phyloP scores from a whole-genome alignment of 2,329 filamentous ascomycete species.

The Ophiostoma pallidulum region DNA sequence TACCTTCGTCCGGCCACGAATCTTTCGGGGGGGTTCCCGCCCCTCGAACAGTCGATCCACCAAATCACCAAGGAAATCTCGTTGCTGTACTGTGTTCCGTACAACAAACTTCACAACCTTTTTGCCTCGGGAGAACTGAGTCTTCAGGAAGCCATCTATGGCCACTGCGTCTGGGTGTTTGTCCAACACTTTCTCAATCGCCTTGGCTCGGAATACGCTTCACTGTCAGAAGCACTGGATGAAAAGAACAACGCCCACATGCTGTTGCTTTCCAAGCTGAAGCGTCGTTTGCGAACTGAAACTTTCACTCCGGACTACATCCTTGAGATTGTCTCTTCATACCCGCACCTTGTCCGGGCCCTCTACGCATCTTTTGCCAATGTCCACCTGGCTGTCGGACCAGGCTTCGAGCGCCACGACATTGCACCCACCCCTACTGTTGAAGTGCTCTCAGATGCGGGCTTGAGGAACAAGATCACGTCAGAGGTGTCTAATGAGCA shows the following conservation, averaged over 20 bases:
- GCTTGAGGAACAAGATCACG: conserved; percentile 67
- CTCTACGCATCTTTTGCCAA: conserved; percentile 89
- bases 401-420: conserved; percentile 40
- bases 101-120: conserved; percentile 87
- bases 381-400: conserved; percentile 57
- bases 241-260: conserved; percentile 73
- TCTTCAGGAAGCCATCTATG: conserved; percentile 93
- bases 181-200: conserved; percentile 97
- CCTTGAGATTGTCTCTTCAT: conserved; percentile 86
- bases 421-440: conserved; percentile 47
- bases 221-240: conserved; percentile 73
- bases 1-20: conserved; percentile 70
- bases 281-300: conserved; percentile 88
- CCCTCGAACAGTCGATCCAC: conserved; percentile 89
- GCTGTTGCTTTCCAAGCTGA: conserved; percentile 84
- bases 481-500: conserved; percentile 84
- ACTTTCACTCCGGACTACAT: conserved; percentile 99
- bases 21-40: conserved; percentile 49
- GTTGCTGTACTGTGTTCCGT: conserved; percentile 91
- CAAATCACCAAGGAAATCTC: conserved; percentile 99
- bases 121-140: conserved; percentile 82
- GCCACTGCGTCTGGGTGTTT: conserved; percentile 95
- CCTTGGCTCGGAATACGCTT: conserved; percentile 83
- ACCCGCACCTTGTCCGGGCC: conserved; percentile 76
- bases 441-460: conserved; percentile 65